A percentile compares a stretch with the other conserved stretches of the same genome.
Evolutionary conservation across 148 eudicot species (phyloP).

Genomic region (Vaccinium myrtillus): DNA sequence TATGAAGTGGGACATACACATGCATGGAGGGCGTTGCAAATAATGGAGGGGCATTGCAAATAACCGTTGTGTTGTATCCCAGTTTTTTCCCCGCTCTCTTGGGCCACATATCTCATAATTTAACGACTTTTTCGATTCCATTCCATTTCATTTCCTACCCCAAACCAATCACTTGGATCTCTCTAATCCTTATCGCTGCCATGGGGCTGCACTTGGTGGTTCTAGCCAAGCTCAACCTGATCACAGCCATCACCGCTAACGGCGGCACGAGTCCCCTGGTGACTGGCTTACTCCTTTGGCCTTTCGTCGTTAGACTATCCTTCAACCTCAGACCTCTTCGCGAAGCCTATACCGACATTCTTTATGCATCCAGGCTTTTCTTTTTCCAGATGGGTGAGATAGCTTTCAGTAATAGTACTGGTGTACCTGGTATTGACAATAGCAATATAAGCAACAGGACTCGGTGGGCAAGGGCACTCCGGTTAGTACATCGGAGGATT

Average conservation of each 20-base stretch:
- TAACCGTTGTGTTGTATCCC: not conserved
- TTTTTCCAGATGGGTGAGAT: conserved; percentile 41
- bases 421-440: not conserved
- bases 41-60: not conserved
- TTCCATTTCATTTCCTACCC: not conserved
- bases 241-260: conserved; percentile 21
- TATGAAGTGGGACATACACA: too few species aligned
- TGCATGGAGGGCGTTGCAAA: not conserved
- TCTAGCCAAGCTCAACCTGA: conserved; percentile 36
- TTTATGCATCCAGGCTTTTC: conserved; percentile 26
- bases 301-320: conserved; percentile 29
- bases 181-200: not conserved
- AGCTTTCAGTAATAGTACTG: conserved; percentile 4
- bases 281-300: conserved; percentile 26
- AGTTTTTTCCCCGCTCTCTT: too few species aligned
- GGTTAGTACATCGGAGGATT: conserved; percentile 31
- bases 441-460: not conserved
- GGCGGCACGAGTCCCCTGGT: conserved; percentile 23
- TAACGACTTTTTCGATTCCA: not conserved
- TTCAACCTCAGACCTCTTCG: conserved; percentile 26
- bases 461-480: conserved; percentile 40
- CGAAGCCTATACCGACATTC: conserved; percentile 17
- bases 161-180: not conserved
- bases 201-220: conserved; percentile 38
- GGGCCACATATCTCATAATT: not conserved